Conservation (phyloP, 2,329 filamentous ascomycete species). For the Monilinia laxa region DNA sequence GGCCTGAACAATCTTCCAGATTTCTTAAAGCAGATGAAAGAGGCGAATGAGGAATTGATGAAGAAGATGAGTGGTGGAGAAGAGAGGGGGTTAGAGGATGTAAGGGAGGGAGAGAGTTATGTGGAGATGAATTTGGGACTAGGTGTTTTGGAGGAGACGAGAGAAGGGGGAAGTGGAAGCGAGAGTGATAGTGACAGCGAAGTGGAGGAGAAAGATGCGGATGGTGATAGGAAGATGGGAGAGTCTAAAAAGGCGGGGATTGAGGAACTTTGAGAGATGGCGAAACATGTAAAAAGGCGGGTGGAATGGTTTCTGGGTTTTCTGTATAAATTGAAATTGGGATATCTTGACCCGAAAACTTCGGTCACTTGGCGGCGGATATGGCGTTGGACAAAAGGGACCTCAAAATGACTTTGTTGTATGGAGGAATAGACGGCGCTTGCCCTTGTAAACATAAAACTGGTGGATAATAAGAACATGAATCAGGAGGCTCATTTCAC, state of each 20-base stretch:
- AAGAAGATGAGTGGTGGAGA: constrained; percentile 26
- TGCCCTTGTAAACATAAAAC: background rate
- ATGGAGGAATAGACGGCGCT: too few relatives aligned
- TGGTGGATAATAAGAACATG: background rate
- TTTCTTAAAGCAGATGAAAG: constrained; percentile 30
- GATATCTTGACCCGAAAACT: background rate
- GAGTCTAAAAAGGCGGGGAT: constrained; percentile 13
- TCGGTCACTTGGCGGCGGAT: background rate
- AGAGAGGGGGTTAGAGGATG: constrained; percentile 15
- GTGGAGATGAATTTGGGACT: constrained; percentile 30
- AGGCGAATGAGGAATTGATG: constrained; percentile 30
- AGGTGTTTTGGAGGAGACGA: constrained; percentile 31
- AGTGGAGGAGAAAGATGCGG: constrained; percentile 14
- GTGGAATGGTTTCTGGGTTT: background rate
- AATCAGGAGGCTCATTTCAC: background rate
- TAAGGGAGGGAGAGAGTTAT: constrained; percentile 27
- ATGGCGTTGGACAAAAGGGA: background rate
- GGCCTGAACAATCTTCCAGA: constrained; percentile 22
- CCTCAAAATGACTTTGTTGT: background rate
- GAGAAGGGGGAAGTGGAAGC: background rate
- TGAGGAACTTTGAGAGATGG: constrained; percentile 12
- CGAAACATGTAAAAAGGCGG: too few relatives aligned
- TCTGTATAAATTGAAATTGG: background rate
- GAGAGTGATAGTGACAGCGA: constrained; percentile 7
- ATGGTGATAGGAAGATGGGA: constrained; percentile 14